Evolutionary conservation across 2,329 filamentous ascomycete genomes (phyloP).

Genomic region (Colletotrichum cereale): DNA sequence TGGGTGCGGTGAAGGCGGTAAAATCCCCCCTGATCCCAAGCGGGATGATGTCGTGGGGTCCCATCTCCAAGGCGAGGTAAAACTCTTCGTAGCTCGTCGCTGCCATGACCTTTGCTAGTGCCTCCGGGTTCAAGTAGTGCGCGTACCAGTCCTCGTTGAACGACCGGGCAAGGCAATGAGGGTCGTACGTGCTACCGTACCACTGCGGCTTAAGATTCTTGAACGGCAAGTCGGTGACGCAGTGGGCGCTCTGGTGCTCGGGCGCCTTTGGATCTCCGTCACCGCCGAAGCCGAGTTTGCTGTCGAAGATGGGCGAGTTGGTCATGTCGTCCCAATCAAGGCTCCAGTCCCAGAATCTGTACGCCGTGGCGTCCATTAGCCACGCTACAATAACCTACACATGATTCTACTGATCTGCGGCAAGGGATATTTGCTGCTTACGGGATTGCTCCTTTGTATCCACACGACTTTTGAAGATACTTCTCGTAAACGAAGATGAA

Average conservation of each 20-base stretch:
- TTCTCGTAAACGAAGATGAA: slow-evolving; percentile 41
- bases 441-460: slow-evolving; percentile 37
- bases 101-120: slow-evolving; percentile 27
- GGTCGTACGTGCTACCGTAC: slow-evolving; percentile 34
- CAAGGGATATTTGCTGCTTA: background rate
- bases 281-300: slow-evolving; percentile 39
- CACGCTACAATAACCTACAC: background rate
- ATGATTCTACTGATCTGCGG: background rate
- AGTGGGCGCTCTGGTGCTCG: background rate
- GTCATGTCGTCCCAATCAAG: slow-evolving; percentile 41
- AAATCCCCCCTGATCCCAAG: slow-evolving; percentile 36
- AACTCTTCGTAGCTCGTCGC: slow-evolving; percentile 33
- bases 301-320: slow-evolving; percentile 39
- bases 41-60: slow-evolving; percentile 38
- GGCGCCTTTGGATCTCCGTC: slow-evolving; percentile 26
- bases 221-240: background rate
- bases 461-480: slow-evolving; percentile 26
- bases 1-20: slow-evolving; percentile 29
- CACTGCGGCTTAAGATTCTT: slow-evolving; percentile 27
- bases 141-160: slow-evolving; percentile 35
- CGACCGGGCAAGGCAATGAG: slow-evolving; percentile 39
- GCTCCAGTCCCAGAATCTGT: slow-evolving; percentile 40
- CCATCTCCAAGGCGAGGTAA: slow-evolving; percentile 37
- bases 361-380: background rate
- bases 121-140: slow-evolving; percentile 31